Base-by-base conservation (phyloP, 2,329 filamentous ascomycete species). In the Paecilomyces sp. region DNA sequence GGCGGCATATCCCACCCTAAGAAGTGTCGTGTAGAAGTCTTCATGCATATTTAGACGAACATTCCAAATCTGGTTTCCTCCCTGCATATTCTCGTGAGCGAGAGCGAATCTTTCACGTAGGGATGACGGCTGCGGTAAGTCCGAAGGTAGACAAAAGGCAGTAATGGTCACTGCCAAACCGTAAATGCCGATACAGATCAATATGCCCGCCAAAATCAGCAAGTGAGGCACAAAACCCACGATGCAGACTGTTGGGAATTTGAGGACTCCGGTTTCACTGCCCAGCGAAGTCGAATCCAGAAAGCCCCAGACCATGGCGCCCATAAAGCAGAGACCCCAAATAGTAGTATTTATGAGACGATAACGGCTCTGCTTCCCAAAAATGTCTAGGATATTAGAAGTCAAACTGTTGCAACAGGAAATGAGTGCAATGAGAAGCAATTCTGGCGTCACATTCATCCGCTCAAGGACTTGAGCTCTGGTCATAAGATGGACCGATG, bases 221-320 rank as follows among this genome's bases (percentile, higher is more conserved):
- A 97, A 81, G 73, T 97, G 93, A 1, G 94, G 94, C 36, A 97
- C 89, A 71, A 97, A 97, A 0, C 93, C 91, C 31, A 97, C 89
- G 60, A 97, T 92, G 68, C 91, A 97, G 50, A 97, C 92, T 0
- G 92, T 97, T 3, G 94, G 94, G 65, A 96, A 97, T 62, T 91
- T 85, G 51, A 97, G 80, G 11, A 96, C 80, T 3, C 90, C 88
- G 57, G 65, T 75, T 64, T 76, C 76, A 30, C 74, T 74, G 53
- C 72, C 72, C n/a, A 77, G 63, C n/a, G 78, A 73, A 12, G 77
- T 76, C 18, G 76, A 71, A 58, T 72, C 74, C 36, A 85, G 70
- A 34, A 91, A 85, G 63, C 90, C 92, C 84, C 89, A 91, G 2
- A 89, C 76, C 64, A 97, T 92, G 34, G 89, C 88, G 41, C 81